Percentiles rank a stretch among this genome's conserved stretches.
phyloP scores from a whole-genome alignment of 2,329 filamentous ascomycete species.

The Aspergillus sp. region DNA sequence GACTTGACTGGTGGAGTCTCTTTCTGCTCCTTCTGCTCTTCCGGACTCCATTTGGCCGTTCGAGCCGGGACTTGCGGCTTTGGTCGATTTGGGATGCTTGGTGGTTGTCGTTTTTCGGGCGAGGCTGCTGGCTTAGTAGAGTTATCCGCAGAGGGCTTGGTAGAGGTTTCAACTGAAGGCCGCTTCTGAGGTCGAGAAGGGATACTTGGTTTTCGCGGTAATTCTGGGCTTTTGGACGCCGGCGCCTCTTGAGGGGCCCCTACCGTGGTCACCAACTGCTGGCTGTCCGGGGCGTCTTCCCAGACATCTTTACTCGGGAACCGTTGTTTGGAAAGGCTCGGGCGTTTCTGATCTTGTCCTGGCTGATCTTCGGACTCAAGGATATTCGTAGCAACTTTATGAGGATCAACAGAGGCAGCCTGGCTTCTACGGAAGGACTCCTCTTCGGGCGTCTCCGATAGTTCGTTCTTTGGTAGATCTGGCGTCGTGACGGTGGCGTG shows the following conservation, averaged over 20 bases:
- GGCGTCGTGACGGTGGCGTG: constrained; percentile 76
- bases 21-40: constrained; percentile 24
- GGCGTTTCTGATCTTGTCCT: constrained; percentile 33
- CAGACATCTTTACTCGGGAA: constrained; percentile 91
- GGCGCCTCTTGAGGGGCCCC: constrained; percentile 43
- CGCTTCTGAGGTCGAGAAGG: constrained; percentile 29
- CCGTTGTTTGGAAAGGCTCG: constrained; percentile 52
- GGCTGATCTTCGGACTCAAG: constrained; percentile 16
- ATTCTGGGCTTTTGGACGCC: constrained; percentile 37
- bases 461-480: constrained; percentile 46
- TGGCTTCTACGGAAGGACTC: constrained; percentile 38
- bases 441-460: constrained; percentile 42
- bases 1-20: constrained; percentile 44
- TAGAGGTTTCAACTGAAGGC: constrained; percentile 19
- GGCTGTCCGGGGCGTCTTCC: constrained; percentile 86
- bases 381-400: constrained; percentile 29
- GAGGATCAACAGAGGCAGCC: constrained; percentile 30
- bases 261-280: constrained; percentile 65
- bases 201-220: constrained; percentile 25
- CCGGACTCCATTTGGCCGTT: constrained; percentile 47
- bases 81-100: constrained; percentile 49
- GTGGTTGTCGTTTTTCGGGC: constrained; percentile 45
- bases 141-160: constrained; percentile 16
- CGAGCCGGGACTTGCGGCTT: constrained; percentile 61
- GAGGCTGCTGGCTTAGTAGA: constrained; percentile 34